phyloP scores from a whole-genome alignment of 805 yeast species.

The Starmerella kuoi region DNA sequence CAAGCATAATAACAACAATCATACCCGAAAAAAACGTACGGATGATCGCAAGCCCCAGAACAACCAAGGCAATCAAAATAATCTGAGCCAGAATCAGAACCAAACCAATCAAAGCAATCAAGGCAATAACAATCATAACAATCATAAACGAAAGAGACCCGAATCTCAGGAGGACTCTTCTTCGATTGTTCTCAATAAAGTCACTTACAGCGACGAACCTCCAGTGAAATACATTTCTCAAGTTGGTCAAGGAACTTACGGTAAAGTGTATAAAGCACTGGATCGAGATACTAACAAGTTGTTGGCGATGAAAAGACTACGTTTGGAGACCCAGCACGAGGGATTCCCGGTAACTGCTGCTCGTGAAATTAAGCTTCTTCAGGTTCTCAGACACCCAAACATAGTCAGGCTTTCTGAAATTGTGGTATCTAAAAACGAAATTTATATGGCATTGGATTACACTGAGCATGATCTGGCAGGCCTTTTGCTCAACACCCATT shows the following conservation, averaged over 20 bases:
- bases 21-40: not conserved
- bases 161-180: too few relatives aligned
- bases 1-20: not conserved
- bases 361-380: slow-evolving; percentile 77
- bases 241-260: slow-evolving; percentile 99
- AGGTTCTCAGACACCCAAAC: slow-evolving; percentile 68
- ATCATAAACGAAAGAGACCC: too few relatives aligned
- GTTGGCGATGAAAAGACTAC: slow-evolving; percentile 76
- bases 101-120: too few relatives aligned
- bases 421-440: slow-evolving; percentile 61
- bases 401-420: slow-evolving; percentile 75
- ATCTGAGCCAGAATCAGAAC: too few relatives aligned
- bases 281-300: slow-evolving; percentile 53
- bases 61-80: not conserved
- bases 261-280: slow-evolving; percentile 82
- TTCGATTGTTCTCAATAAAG: slow-evolving; percentile 1
- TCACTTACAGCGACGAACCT: slow-evolving; percentile 3
- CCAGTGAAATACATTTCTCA: slow-evolving; percentile 65
- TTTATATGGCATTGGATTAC: slow-evolving; percentile 86
- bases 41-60: not conserved
- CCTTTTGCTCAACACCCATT: slow-evolving; percentile 60
- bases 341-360: slow-evolving; percentile 90
- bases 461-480: slow-evolving; percentile 92
- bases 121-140: too few relatives aligned
- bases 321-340: slow-evolving; percentile 86